These are phyloP conservation scores for Camelina neglecta DNA, from an alignment of 345 rosid genomes.

Conservation along the genomic window DNA sequence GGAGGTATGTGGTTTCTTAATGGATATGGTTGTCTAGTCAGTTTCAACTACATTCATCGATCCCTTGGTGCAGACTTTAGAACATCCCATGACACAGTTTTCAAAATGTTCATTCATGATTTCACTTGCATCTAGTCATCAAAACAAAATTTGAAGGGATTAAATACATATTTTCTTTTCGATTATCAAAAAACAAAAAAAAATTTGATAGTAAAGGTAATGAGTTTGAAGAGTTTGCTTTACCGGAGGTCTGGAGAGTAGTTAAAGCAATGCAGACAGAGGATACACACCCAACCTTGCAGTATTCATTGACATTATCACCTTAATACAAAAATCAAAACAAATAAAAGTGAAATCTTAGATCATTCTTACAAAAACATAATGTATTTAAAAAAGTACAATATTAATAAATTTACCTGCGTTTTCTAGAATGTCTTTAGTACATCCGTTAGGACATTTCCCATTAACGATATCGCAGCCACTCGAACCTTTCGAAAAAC, in stretches of 20 bases:
- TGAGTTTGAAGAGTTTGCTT: background rate
- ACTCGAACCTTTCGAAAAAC: background rate
- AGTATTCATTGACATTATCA: background rate
- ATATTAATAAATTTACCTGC: background rate
- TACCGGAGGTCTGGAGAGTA: background rate
- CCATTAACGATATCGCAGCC: background rate
- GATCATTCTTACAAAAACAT: too few relatives aligned
- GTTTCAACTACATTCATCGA: background rate
- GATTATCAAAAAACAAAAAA: too few relatives aligned
- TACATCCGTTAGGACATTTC: background rate
- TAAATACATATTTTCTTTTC: too few relatives aligned
- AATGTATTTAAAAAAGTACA: background rate
- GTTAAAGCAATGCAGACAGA: background rate
- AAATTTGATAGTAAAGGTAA: background rate
- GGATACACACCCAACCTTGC: background rate
- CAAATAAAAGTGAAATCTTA: too few relatives aligned
- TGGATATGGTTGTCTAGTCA: background rate
- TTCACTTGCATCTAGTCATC: background rate
- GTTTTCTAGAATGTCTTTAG: background rate
- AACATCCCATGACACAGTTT: background rate
- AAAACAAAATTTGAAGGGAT: background rate
- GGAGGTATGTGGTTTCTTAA: too few relatives aligned
- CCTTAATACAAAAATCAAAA: background rate
- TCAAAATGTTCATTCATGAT: background rate
- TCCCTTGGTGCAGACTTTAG: background rate